Conservation (phyloP, 306 rosid species). For the Psophocarpus tetragonolobus region DNA sequence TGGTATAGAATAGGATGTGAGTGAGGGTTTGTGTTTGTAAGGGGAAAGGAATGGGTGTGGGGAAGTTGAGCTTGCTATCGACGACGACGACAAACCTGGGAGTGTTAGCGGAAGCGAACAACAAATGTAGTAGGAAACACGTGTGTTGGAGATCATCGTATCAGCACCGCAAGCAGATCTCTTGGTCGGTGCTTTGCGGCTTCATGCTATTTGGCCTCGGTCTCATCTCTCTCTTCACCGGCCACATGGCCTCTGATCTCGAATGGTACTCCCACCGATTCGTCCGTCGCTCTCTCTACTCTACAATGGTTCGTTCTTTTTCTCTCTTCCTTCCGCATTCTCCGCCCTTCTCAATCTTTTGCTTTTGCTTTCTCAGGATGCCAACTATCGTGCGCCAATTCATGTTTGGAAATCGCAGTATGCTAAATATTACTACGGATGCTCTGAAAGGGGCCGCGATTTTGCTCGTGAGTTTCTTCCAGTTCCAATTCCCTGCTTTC, state of each 20-base stretch:
- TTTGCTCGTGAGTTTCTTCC: slow-evolving; percentile 60
- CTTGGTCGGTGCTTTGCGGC: slow-evolving; percentile 72
- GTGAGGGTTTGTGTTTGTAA: slow-evolving; percentile 7
- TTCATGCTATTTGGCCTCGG: slow-evolving; percentile 83
- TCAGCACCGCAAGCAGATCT: slow-evolving; percentile 51
- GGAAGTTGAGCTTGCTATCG: slow-evolving; percentile 60
- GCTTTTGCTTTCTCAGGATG: slow-evolving; percentile 49
- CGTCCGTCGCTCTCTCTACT: slow-evolving; percentile 60
- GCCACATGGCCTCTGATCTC: slow-evolving; percentile 92
- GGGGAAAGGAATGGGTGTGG: slow-evolving; percentile 44
- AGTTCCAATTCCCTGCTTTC: neutral
- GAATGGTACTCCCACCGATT: slow-evolving; percentile 91
- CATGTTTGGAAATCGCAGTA: slow-evolving; percentile 84
- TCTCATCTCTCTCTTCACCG: slow-evolving; percentile 79
- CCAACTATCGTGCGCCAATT: slow-evolving; percentile 52
- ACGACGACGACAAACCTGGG: slow-evolving; percentile 71
- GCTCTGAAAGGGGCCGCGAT: slow-evolving; percentile 69
- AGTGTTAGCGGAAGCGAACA: slow-evolving; percentile 48
- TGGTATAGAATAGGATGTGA: neutral
- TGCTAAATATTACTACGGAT: slow-evolving; percentile 69
- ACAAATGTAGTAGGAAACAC: slow-evolving; percentile 34
- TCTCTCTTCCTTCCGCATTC: no score
- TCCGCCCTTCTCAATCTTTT: no score
- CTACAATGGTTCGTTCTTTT: slow-evolving; percentile 52
- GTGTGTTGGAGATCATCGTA: slow-evolving; percentile 52